Base-by-base conservation (phyloP, 805 yeast genomes). In the Ogataea degrootiae region DNA sequence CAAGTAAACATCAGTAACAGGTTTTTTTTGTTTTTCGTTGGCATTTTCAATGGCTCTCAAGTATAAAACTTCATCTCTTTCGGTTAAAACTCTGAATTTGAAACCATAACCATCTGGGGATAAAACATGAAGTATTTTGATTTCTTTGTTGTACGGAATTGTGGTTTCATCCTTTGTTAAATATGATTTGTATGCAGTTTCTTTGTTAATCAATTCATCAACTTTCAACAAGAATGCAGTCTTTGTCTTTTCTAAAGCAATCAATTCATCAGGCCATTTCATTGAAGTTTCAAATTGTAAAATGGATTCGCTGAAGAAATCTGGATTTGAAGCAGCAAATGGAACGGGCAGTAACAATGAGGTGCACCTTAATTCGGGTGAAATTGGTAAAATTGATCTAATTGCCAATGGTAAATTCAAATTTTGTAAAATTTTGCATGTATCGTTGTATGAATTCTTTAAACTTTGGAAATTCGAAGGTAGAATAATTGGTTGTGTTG, bases 181-280 rank as follows among this genome's bases (percentile, higher is more conserved):
- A 55, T 74, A 79, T 1, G 85, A 70, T 41, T 69, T 71, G 61
- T 85, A 87, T 67, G 49, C 68, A 12, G 82, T 73, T 44, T 79
- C 79, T 48, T 72, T 70, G 44, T 80, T 76, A 42, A 75, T 52
- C 6, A 64, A 53, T 36, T 75, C 78, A 50, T 65, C 55, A 21
- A 91, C 78, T 56, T 85, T 85, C 45, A 94, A 63, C 57, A 92
- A 69, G 56, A 94, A 88, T 7, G 98, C 98, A 33, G 95, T 80
- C 61, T 94, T 94, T 15, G 96, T 85, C 59, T 85, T 83, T 64
- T 94, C 98, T 46, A 90, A 69, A 2, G 97, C 90, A 37, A 74
- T 69, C 6, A 89, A 63, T 63, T 94, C 97, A 65, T 87, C 96
- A 2, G 99, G 99, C 99, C 99, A 94, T 63, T 82, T 82, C n/a